These are phyloP conservation scores for Magnusiomyces clavatus DNA, from an alignment of 1,139 yeast genomes.

Conservation along the genomic window DNA sequence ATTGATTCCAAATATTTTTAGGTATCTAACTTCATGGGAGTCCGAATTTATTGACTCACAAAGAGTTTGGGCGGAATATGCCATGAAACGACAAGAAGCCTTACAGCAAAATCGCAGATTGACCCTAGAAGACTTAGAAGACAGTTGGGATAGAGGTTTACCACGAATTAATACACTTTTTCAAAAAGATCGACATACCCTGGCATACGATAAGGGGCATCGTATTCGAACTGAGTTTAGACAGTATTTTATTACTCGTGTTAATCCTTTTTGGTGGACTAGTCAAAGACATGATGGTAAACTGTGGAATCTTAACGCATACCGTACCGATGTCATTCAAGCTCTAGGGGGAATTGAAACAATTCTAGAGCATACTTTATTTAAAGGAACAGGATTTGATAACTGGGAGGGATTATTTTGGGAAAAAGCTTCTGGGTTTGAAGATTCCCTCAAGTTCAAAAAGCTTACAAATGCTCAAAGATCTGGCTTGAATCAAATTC, in stretches of 20 bases:
- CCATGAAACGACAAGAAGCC: constrained; percentile 84
- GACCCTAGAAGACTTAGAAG: constrained; percentile 90
- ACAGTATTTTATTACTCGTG: constrained; percentile 60
- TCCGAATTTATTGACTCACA: constrained; percentile 91
- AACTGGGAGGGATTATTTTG: constrained; percentile 99
- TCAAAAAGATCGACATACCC: constrained; percentile 89
- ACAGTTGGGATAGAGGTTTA: constrained; percentile 91
- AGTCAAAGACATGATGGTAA: constrained; percentile 90
- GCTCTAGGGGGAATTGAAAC: constrained; percentile 97
- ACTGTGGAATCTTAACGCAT: constrained; percentile 87
- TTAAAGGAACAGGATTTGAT: constrained; percentile 95
- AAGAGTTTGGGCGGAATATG: constrained; percentile 97
- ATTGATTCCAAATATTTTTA: constrained; percentile 84
- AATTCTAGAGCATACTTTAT: constrained; percentile 86
- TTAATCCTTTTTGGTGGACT: constrained; percentile 97
- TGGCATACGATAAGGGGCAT: constrained; percentile 94
- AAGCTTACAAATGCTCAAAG: constrained; percentile 96
- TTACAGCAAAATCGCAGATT: constrained; percentile 75
- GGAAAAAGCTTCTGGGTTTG: constrained; percentile 97
- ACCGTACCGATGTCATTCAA: constrained; percentile 92
- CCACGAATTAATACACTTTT: constrained; percentile 93
- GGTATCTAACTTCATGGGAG: constrained; percentile 95
- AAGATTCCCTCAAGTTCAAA: constrained; percentile 89
- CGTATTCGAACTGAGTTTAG: constrained; percentile 74
- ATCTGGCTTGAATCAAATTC: constrained; percentile 95